Percentiles rank a stretch among this genome's conserved stretches.
These are phyloP conservation scores for Vitis labrusca DNA, from an alignment of 164 flowering plant genomes.

Conservation along the genomic window DNA sequence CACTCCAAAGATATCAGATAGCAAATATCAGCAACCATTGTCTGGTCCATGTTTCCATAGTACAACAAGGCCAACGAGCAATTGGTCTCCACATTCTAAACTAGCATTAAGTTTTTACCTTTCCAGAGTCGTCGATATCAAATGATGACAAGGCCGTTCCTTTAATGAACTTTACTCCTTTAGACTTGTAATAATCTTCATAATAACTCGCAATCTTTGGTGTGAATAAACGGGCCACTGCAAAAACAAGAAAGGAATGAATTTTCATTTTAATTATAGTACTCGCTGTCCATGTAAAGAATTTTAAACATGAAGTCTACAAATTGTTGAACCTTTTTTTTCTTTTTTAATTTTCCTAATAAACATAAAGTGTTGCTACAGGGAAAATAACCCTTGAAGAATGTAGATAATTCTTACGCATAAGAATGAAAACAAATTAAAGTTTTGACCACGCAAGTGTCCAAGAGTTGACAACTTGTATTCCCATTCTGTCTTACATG, in stretches of 20 bases:
- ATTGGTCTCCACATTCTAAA: neutral
- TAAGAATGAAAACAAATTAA: too few species aligned
- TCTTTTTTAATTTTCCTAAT: too few species aligned
- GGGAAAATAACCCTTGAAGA: too few species aligned
- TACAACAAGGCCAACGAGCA: neutral
- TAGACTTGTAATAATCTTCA: slow-evolving; percentile 81
- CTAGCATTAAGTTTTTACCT: slow-evolving; percentile 47
- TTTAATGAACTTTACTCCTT: slow-evolving; percentile 86
- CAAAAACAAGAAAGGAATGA: slow-evolving; percentile 15
- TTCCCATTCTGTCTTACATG: too few species aligned
- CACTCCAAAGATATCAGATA: neutral
- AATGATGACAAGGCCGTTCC: slow-evolving; percentile 91
- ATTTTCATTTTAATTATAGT: neutral
- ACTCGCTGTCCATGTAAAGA: neutral
- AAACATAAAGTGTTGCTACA: too few species aligned
- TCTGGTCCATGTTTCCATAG: neutral
- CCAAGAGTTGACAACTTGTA: too few species aligned
- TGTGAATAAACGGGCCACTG: slow-evolving; percentile 94
- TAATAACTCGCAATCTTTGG: slow-evolving; percentile 81
- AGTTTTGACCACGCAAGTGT: too few species aligned
- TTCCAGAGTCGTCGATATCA: slow-evolving; percentile 66
- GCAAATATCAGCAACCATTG: neutral
- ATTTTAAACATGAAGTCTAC: neutral
- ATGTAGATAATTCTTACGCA: too few species aligned
- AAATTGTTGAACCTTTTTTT: too few species aligned